Evolutionary conservation across 2,329 filamentous ascomycete genomes (phyloP).

Genomic region (Pseudogymnoascus sp.): DNA sequence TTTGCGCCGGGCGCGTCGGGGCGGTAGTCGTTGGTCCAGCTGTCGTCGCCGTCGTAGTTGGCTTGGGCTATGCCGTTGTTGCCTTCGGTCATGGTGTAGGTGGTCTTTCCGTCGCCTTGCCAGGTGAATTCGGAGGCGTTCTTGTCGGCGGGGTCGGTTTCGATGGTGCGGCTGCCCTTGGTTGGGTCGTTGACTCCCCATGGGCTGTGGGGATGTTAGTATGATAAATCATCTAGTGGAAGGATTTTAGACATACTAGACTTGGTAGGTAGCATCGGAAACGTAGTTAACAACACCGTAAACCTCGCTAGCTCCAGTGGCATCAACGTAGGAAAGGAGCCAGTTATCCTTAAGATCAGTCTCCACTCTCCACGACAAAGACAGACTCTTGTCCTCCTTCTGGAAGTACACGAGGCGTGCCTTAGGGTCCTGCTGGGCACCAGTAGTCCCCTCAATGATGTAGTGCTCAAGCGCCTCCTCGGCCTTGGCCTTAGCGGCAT

Average conservation of each 20-base stretch:
- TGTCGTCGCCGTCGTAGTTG: slow-evolving; percentile 37
- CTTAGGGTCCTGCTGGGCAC: slow-evolving; percentile 43
- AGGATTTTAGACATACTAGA: slow-evolving; percentile 34
- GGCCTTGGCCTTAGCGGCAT: slow-evolving; percentile 33
- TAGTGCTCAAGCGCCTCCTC: slow-evolving; percentile 31
- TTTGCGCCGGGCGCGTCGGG: slow-evolving; percentile 32
- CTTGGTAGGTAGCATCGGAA: slow-evolving; percentile 44
- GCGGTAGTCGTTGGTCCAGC: slow-evolving; percentile 42
- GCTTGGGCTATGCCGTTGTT: slow-evolving; percentile 51
- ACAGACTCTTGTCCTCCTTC: slow-evolving; percentile 36
- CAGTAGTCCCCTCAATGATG: slow-evolving; percentile 39
- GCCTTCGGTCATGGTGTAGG: slow-evolving; percentile 45
- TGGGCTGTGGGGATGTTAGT: slow-evolving; percentile 27
- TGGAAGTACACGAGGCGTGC: slow-evolving; percentile 47
- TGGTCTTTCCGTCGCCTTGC: slow-evolving; percentile 38
- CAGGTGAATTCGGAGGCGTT: slow-evolving; percentile 44
- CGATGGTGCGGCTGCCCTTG: slow-evolving; percentile 35
- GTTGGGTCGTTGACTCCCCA: slow-evolving; percentile 48
- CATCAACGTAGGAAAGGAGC: slow-evolving; percentile 49
- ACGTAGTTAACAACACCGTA: slow-evolving; percentile 50
- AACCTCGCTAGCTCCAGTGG: slow-evolving; percentile 35
- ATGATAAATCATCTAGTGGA: background rate
- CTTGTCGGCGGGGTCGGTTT: slow-evolving; percentile 41
- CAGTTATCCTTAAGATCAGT: slow-evolving; percentile 48
- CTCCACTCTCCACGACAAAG: slow-evolving; percentile 49